Evolutionary conservation across 2,329 filamentous ascomycete genomes (phyloP).

Genomic region (Purpureocillium lavendulum): DNA sequence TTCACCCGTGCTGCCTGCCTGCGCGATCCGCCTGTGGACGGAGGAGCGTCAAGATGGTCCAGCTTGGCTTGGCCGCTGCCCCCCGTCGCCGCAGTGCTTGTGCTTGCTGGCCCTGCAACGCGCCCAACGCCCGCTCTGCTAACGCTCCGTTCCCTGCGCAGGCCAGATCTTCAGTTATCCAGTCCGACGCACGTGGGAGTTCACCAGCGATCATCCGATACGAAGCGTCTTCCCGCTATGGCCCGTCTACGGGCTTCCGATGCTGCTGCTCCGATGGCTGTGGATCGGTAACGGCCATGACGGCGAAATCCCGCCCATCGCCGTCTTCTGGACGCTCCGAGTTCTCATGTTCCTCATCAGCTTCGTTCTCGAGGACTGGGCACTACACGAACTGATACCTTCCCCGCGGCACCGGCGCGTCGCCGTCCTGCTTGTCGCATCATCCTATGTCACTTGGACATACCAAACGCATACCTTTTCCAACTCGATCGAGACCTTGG

Average conservation of each 20-base stretch:
- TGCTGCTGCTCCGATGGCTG: conserved; percentile 87
- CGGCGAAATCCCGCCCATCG: conserved; percentile 69
- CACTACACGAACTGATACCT: conserved; percentile 81
- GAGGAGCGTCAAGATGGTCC: not conserved
- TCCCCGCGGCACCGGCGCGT: conserved; percentile 62
- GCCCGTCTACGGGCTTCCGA: conserved; percentile 88
- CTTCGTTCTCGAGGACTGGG: conserved; percentile 97
- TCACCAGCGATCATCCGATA: conserved; percentile 78
- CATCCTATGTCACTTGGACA: conserved; percentile 97
- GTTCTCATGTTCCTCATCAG: conserved; percentile 89
- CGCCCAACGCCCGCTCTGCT: not conserved
- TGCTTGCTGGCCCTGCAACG: not conserved
- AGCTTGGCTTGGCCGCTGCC: too few species aligned
- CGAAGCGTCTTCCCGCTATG: conserved; percentile 95
- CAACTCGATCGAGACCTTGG: conserved; percentile 89
- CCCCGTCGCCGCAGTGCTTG: not conserved
- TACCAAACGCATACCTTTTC: conserved; percentile 98
- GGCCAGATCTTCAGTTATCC: conserved; percentile 91
- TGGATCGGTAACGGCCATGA: conserved; percentile 78
- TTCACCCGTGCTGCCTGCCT: conserved; percentile 1
- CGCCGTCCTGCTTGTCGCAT: conserved; percentile 79
- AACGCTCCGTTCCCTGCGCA: conserved; percentile 25
- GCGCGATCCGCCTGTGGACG: not conserved
- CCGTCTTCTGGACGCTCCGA: conserved; percentile 83
- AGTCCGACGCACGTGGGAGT: conserved; percentile 89